phyloP scores from a whole-genome alignment of 2,329 filamentous ascomycete species.

The Pseudocercospora macadamiae region DNA sequence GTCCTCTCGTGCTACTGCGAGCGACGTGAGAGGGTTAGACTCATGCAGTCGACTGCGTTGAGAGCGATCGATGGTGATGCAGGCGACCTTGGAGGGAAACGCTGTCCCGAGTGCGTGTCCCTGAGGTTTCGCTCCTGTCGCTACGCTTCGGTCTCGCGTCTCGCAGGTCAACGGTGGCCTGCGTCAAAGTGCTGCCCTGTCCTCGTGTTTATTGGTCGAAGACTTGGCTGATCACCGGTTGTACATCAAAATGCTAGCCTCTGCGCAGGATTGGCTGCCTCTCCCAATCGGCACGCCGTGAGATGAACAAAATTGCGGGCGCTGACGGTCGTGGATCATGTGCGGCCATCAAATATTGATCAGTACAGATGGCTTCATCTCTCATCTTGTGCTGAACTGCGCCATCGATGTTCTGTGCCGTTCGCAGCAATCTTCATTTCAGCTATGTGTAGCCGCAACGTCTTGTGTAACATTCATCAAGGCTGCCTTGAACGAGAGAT shows the following conservation, averaged over 20 bases:
- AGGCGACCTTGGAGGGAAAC: constrained; percentile 3
- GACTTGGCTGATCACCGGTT: constrained; percentile 17
- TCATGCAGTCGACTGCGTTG: constrained; percentile 15
- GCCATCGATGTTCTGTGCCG: constrained; percentile 9
- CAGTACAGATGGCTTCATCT: constrained; percentile 14
- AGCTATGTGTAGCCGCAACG: constrained; percentile 8
- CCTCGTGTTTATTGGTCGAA: not conserved
- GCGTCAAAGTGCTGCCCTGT: constrained; percentile 6
- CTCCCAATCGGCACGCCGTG: constrained; percentile 2
- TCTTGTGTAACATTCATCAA: constrained; percentile 6
- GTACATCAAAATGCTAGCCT: constrained; percentile 9
- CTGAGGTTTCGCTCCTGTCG: not conserved
- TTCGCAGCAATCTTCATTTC: constrained; percentile 14
- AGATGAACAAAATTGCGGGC: constrained; percentile 4
- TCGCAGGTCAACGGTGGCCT: constrained; percentile 15
- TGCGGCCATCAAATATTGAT: constrained; percentile 16
- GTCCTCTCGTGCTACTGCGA: constrained; percentile 11
- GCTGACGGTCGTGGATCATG: constrained; percentile 18
- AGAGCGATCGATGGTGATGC: constrained; percentile 5
- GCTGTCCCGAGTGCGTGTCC: not conserved
- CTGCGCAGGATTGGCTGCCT: constrained; percentile 13
- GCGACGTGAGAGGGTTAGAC: constrained; percentile 5
- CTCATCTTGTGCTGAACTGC: constrained; percentile 8
- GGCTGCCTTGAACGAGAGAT: not conserved
- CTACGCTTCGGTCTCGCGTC: constrained; percentile 3